Evolutionary conservation across 148 eudicot genomes (phyloP), one percentile per base, ranked within the genome.

Genomic region (Spergularia bocconei): DNA sequence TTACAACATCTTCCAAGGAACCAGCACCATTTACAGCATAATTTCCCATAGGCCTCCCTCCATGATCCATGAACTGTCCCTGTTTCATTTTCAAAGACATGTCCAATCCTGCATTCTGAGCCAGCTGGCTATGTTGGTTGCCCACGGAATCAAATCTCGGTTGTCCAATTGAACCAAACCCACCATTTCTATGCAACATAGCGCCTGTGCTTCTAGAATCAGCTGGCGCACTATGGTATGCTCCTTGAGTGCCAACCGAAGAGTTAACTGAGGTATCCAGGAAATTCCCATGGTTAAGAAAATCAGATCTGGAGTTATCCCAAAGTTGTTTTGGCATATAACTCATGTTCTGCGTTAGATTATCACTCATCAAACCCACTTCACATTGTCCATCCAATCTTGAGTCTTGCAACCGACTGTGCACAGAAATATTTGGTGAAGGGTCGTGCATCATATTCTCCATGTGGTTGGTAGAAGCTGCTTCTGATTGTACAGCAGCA

Each of bases 1-100:
- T 83, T 72, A 82, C 93, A 9, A 90, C 79, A 77, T 83, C 93
- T 78, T 89, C 90, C 86, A 87, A 80, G 63, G 87, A 87, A 59
- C 87, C 88, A 69, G 79, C 86, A 52, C 79, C 72, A 70, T 72
- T 72, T 41, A 66, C 75, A 51, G 71, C 52, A 71, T 77, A 75
- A 67, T 64, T 61, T 11, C 79, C 70, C 3, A 56, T 63, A 60
- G 72, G 73, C 77, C 79, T 67, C 61, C 75, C 82, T 48, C 82
- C 82, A 63, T 82, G 79, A 38, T 80, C 77, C 67, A 75, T 19
- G 39, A 75, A 75, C 70, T 77, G 78, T 25, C 73, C 81, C 56
- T 82, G 85, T 75, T 81, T 77, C 78, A 67, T 36, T 64, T 71
- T 82, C 48, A 59, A 33, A n/a, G 75, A 47, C 78, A 78, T 62